These are phyloP conservation scores for Colletotrichum lindemuthianum DNA, from an alignment of 2,329 filamentous ascomycete species.

Conservation along the genomic window DNA sequence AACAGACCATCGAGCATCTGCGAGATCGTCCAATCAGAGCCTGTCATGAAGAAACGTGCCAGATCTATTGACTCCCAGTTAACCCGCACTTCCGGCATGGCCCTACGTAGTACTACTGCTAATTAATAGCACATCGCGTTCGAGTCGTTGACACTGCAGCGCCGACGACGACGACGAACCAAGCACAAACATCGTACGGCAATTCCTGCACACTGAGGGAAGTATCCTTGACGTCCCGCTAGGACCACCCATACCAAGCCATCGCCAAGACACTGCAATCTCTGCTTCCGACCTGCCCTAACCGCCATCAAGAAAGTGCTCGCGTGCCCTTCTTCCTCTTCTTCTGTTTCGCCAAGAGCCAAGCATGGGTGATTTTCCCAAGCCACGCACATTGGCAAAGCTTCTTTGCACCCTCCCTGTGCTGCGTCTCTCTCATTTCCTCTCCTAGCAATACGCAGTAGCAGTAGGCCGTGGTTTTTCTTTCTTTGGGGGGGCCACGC, in stretches of 20 bases:
- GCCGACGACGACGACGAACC: neutral
- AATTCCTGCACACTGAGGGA: neutral
- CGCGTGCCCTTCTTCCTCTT: slow-evolving; percentile 32
- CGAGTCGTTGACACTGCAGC: neutral
- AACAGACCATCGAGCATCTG: slow-evolving; percentile 3
- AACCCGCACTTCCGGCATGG: slow-evolving; percentile 36
- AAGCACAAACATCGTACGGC: slow-evolving; percentile 23
- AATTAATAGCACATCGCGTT: neutral
- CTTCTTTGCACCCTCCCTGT: slow-evolving; percentile 30
- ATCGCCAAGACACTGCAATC: slow-evolving; percentile 23
- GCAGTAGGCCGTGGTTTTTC: neutral
- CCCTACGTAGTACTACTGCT: neutral
- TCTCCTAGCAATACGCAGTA: neutral
- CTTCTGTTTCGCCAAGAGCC: slow-evolving; percentile 9
- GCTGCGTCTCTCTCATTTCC: neutral
- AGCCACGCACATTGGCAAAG: slow-evolving; percentile 35
- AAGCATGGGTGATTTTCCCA: slow-evolving; percentile 19
- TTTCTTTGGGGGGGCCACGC: neutral
- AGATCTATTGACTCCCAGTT: slow-evolving; percentile 36
- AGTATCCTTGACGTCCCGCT: slow-evolving; percentile 19
- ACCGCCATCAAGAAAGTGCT: slow-evolving; percentile 31
- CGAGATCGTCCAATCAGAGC: slow-evolving; percentile 29
- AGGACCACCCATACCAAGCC: slow-evolving; percentile 25
- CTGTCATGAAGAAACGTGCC: slow-evolving; percentile 31
- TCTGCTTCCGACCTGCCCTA: slow-evolving; percentile 15